Base-by-base conservation (phyloP, 805 yeast species). In the Lipomyces anomalus region DNA sequence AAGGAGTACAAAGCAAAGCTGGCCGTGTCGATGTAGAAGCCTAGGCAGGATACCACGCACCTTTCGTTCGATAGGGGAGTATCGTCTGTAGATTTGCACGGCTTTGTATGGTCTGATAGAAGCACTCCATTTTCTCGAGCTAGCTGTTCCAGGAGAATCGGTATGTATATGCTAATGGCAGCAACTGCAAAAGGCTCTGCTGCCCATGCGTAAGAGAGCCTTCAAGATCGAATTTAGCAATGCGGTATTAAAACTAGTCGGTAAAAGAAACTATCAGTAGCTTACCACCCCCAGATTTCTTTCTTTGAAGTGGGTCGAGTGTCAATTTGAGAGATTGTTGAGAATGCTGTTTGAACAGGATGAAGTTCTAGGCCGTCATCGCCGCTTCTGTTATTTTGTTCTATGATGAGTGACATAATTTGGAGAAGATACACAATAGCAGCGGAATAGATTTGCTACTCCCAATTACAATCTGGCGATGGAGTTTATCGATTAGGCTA, bases 131-230 rank as follows among this genome's bases (percentile, higher is more conserved):
- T 83, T 36, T 74, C 76, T 20, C 88, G 70, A 0, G 89, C 94
- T 48, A 80, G 72, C 55, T 80, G 82, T 50, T 84, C 88, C 24
- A 84, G 64, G 4, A 84, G 61, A 16, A 84, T 63, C 0, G 92
- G 92, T 4, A 84, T 81, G 60, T 82, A 84, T 0, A 90, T 82
- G 0, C 89, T 82, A 4, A 84, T 82, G 1, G 83, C 88, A 33
- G 85, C 78, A 5, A 84, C 92, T 3, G 82, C 73, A 58, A 83
- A 84, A 0, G 92, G 92, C 61, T 84, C 94, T 18, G 84, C 77
- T 1, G 89, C 88, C 74, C 84, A 80, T 2, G 81, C 69, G 53
- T 78, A 80, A 4, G 80, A 66, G 58, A 79, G 78, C 89, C 89
- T 39, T n/a, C n/a, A n/a, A n/a, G n/a, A n/a, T 26, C 7, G 11